Conservation (phyloP, 768 basidiomycete species). For the Coprinellus micaceus region DNA sequence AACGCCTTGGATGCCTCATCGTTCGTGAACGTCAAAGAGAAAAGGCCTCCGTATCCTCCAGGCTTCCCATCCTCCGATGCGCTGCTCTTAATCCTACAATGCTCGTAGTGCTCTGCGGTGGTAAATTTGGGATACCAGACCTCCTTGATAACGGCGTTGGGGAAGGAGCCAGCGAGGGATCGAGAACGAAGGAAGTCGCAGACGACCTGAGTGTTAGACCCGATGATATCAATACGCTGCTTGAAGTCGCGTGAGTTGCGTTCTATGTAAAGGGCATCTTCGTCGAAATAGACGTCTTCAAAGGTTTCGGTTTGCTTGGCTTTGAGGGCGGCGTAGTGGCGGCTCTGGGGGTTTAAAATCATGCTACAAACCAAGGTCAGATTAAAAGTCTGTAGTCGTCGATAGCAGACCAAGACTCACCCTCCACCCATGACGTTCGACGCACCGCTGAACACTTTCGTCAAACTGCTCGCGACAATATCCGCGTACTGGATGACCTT, state of each 20-base stretch:
- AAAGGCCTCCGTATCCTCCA: constrained; percentile 81
- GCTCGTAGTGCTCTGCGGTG: constrained; percentile 67
- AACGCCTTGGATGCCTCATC: constrained; percentile 67
- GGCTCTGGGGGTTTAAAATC: constrained; percentile 77
- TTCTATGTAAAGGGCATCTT: constrained; percentile 96
- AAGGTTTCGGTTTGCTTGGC: constrained; percentile 51
- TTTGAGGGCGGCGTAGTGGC: constrained; percentile 67
- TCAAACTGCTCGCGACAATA: constrained; percentile 86
- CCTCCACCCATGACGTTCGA: constrained; percentile 98
- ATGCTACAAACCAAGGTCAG: constrained; percentile 46
- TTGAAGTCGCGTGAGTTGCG: constrained; percentile 94
- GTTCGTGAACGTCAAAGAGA: constrained; percentile 81
- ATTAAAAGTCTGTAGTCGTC: neutral
- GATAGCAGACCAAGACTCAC: constrained; percentile 40
- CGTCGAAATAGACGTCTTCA: constrained; percentile 85
- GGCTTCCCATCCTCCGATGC: constrained; percentile 29
- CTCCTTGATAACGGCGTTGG: constrained; percentile 60
- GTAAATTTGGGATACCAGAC: constrained; percentile 89
- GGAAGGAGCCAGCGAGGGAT: constrained; percentile 39
- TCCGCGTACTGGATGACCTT: constrained; percentile 85
- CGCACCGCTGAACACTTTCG: constrained; percentile 93
- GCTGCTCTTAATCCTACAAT: constrained; percentile 51
- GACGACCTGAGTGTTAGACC: constrained; percentile 76
- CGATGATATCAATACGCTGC: constrained; percentile 69
- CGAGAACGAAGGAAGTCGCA: constrained; percentile 73